A percentile compares a stretch with the other conserved stretches of the same genome.
phyloP scores from a whole-genome alignment of 2,329 filamentous ascomycete species.

The Diplodia corticola region DNA sequence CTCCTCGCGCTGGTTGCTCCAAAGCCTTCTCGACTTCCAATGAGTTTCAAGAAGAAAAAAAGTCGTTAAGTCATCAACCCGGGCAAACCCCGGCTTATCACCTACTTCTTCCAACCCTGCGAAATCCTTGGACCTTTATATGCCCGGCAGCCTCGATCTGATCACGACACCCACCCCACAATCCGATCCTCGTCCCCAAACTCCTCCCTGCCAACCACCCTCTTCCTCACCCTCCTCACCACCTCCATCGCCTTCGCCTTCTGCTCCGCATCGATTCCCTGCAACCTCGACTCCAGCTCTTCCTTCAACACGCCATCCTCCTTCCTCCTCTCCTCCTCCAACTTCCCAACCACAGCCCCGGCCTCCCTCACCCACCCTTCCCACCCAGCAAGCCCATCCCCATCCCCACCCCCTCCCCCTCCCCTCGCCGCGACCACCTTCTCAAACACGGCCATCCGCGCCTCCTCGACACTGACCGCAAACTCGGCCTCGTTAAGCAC shows the following conservation, averaged over 20 bases:
- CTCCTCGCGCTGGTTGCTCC: background rate
- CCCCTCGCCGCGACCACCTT: background rate
- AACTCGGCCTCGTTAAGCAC: conserved; percentile 15
- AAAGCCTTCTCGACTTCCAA: background rate
- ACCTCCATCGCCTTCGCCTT: background rate
- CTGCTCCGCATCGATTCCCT: background rate
- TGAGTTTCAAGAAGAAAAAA: background rate
- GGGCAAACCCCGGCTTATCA: background rate
- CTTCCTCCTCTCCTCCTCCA: background rate
- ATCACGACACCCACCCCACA: background rate
- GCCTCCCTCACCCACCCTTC: background rate
- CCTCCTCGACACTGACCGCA: background rate
- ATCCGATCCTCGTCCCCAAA: background rate
- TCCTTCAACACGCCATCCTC: conserved; percentile 8
- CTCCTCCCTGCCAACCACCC: background rate
- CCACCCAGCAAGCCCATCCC: background rate
- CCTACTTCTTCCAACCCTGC: too few relatives aligned
- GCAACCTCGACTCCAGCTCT: background rate
- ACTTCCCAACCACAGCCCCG: background rate
- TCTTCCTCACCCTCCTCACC: background rate
- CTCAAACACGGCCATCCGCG: background rate
- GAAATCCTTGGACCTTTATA: background rate
- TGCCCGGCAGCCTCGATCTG: background rate
- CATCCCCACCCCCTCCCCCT: background rate
- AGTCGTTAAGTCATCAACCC: background rate